Conservation (phyloP, 176 grass and related monocot genomes). For the Cenchrus purpureus region DNA sequence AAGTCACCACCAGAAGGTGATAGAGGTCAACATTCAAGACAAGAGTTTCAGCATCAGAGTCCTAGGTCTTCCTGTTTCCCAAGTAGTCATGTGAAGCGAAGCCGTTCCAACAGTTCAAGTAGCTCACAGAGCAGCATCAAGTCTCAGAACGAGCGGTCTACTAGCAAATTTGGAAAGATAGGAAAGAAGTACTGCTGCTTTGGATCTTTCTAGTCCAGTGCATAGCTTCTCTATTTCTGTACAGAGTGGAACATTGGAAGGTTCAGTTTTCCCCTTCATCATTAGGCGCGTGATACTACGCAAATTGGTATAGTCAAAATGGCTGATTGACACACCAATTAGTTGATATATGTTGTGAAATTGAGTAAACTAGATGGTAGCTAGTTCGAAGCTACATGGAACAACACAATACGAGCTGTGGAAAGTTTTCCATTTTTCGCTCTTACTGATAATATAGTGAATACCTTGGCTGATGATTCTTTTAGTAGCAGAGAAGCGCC, state of each 20-base stretch:
- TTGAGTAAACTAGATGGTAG: neutral
- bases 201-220: constrained; percentile 32
- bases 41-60: neutral
- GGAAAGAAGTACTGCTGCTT: constrained; percentile 65
- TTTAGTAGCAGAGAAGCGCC: neutral
- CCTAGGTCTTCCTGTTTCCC: constrained; percentile 32
- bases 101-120: constrained; percentile 22
- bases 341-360: neutral
- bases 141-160: constrained; percentile 23
- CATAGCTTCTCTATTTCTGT: constrained; percentile 34
- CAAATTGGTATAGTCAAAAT: neutral
- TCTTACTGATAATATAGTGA: constrained; percentile 11
- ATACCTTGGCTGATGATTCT: neutral
- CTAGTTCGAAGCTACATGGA: neutral
- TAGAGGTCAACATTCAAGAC: constrained; percentile 1
- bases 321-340: neutral
- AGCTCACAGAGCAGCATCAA: constrained; percentile 34
- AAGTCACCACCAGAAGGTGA: constrained; percentile 14
- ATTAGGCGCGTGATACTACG: neutral
- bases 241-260: constrained; percentile 9
- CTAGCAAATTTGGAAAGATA: constrained; percentile 45
- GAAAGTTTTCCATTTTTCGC: neutral
- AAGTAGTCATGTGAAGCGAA: constrained; percentile 32
- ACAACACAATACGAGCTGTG: neutral
- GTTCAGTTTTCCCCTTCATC: constrained; percentile 17